Base-by-base conservation (phyloP, 768 basidiomycete genomes). In the Amanita pallidorosea region DNA sequence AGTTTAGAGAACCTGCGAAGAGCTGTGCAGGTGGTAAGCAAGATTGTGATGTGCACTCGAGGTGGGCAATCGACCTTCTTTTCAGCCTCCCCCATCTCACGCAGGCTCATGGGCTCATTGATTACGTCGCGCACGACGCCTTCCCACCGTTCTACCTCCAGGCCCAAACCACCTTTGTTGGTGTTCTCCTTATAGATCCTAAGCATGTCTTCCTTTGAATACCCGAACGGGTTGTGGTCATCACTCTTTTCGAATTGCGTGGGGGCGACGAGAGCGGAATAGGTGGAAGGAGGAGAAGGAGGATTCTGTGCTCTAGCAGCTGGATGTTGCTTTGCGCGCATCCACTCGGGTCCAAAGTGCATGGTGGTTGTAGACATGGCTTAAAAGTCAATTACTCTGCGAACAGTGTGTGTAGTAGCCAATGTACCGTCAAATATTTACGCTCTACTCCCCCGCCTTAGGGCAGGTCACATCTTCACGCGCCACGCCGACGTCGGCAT, bases 311-410 rank as follows among this genome's bases (percentile, higher is more conserved):
- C 66, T 61, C 74, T 79, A 54, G 74, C 58, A 41, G 75, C 64
- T 42, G 74, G 65, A 52, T 79, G 77, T 55, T 77, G 79, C 70
- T 89, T 89, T 57, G 81, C 77, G 60, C 88, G 81, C 88, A 91
- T 90, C 88, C 88, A 91, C 69, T 91, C 88, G 43, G 88, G 88
- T 61, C 87, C 88, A 73, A 91, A 91, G 65, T 90, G 88, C 80
- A 91, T 85, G 9, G 86, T 83, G 55, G 85, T 70, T 54, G 73
- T 69, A 54, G 76, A 72, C 76, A 77, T 77, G 31, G 33, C 17
- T 38, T 23, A 42, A 11, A 13, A 29, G 27, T 33, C 42, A 45
- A 51, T 51, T 51, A 51, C 33, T 51, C 49, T 49, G 49, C 40
- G 29, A 42, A 38, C 8, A 29, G 20, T 40, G 47, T 49, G 31